Base-by-base conservation (phyloP, 768 basidiomycete genomes). In the Jaapia argillacea region DNA sequence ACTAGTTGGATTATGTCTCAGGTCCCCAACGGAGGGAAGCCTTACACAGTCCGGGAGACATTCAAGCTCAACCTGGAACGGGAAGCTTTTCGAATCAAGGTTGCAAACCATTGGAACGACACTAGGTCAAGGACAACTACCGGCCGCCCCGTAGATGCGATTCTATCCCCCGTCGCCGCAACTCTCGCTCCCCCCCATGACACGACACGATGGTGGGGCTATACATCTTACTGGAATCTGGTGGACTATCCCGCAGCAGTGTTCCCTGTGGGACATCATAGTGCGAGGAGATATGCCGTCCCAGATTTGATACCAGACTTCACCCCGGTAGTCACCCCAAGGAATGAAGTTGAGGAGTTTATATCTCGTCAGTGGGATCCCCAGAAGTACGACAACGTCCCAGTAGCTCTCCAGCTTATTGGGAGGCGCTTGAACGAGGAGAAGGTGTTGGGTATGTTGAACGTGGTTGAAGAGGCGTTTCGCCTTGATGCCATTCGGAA, bases 161-260 rank as follows among this genome's bases (percentile, higher is more conserved):
- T 75, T 44, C 61, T 75, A 7, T 62, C 64, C 46, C 73, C 74
- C 13, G 62, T 64, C 33, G 64, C 69, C 24, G 64, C 73, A 2
- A 70, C 67, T 20, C 53, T 73, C 3, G 72, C 74, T 23, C 64
- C 70, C 4, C 72, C 68, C 5, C 72, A 73, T 42, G 66, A 68
- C 47, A 65, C 63, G 3, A 68, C 66, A 10, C 58, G 64, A n/a
- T 73, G 68, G 65, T 70, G 71, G 69, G 61, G 64, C 5, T 74
- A 74, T 51, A 68, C 67, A 4, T 68, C 69, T 2, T 68, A 75
- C 49, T 74, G 73, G 71, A 76, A 76, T 51, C 49, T 76, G 42
- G 49, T 67, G 48, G 74, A 76, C 54, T 70, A 68, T 42, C 64
- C 73, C 6, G 65, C 64, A 16, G 66, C 64, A 16, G 69, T 65